phyloP scores from a whole-genome alignment of 306 rosid species.

The Sophora flavescens region DNA sequence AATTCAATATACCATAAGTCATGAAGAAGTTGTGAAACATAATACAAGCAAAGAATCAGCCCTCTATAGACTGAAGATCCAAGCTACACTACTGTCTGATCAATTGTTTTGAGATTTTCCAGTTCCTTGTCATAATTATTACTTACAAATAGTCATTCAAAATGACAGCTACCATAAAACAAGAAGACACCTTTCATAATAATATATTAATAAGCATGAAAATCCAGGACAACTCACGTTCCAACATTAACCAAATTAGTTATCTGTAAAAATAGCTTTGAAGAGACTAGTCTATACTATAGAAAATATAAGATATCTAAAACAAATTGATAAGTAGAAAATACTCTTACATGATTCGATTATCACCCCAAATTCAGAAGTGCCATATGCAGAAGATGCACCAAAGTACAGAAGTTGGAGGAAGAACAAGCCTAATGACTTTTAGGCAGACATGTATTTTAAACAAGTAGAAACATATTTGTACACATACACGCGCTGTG shows the following conservation, averaged over 20 bases:
- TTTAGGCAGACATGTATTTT: neutral
- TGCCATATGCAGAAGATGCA: conserved; percentile 1
- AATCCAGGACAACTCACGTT: neutral
- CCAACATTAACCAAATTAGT: neutral
- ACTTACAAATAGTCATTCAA: neutral
- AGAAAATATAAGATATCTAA: neutral
- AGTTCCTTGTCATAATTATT: neutral
- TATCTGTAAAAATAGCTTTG: neutral
- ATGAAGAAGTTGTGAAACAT: neutral
- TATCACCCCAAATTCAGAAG: conserved; percentile 15
- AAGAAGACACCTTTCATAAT: neutral
- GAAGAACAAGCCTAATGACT: neutral
- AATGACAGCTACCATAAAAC: neutral
- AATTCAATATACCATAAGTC: neutral
- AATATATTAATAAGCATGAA: neutral
- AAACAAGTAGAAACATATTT: neutral
- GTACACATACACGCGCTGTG: neutral
- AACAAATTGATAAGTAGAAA: neutral
- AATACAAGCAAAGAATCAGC: neutral
- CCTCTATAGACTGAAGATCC: neutral
- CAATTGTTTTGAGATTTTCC: neutral
- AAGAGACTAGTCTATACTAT: neutral
- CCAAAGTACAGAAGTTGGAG: neutral
- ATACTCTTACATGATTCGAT: conserved; percentile 5
- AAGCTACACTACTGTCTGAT: neutral